Evolutionary conservation across 768 basidiomycete genomes (phyloP), one percentile per base, ranked within the genome.

Genomic region (Megacollybia marginata): DNA sequence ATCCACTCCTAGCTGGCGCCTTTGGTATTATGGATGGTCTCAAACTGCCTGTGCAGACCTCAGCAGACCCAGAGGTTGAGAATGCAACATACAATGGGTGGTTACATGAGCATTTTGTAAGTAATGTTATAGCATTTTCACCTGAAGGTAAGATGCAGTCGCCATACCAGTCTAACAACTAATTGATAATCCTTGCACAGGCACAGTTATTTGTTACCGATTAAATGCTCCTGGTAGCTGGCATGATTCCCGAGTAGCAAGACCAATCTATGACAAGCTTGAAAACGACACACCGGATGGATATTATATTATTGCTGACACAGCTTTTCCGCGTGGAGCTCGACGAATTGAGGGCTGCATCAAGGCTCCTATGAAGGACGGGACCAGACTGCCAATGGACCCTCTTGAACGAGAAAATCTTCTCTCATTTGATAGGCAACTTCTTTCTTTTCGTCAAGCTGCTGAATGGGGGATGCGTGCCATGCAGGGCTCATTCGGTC

Each of bases 41-140:
- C n/a, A n/a, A n/a, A n/a, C n/a, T n/a, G n/a, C n/a, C n/a, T n/a
- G n/a, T n/a, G n/a, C n/a, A n/a, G n/a, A n/a, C n/a, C n/a, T n/a
- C n/a, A n/a, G n/a, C n/a, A 28, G 65, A 69, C 51, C 33, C 49
- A 2, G 55, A 61, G 5, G 57, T 66, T 31, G 63, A 69, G 47
- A 69, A 69, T 51, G 57, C 62, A 12, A 67, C 60, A 7, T 68
- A 59, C 48, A 68, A 65, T 51, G 59, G 64, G 0, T 69, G 66
- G 67, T 46, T 64, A 2, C 60, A 61, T 16, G 57, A 54, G 7
- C 68, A 68, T 45, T 67, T 56, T 44, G 50, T 60, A 8, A 66
- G 59, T 44, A n/a, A n/a, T n/a, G n/a, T n/a, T n/a, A n/a, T n/a
- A n/a, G n/a, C n/a, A n/a, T n/a, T n/a, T n/a, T n/a, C n/a, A n/a